Base-by-base conservation (phyloP, 2,329 filamentous ascomycete species). In the Trichophyton benhamiae region DNA sequence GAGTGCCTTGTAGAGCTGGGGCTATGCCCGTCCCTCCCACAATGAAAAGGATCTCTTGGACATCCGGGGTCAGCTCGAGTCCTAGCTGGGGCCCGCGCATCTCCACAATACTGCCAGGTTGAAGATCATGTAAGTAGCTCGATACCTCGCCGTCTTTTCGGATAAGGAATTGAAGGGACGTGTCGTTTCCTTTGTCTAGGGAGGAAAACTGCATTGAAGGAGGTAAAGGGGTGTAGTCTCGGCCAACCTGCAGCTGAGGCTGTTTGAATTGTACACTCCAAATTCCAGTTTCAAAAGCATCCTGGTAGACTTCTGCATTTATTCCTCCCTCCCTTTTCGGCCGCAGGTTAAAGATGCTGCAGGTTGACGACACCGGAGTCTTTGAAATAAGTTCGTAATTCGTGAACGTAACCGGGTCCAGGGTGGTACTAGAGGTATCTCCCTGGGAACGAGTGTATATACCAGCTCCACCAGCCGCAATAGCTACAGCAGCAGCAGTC, bases 201-300 rank as follows among this genome's bases (percentile, higher is more conserved):
- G 36, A 20, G 17, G 9, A 17, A 9, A 38, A 38, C 33, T 49
- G 58, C 1, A 72, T 68, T 13, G 36, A 1, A 0, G 84, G 81
- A 0, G 90, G 92, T 0, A 99, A 78, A 0, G 92, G 91, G 3
- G 94, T 97, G 74, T 99, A 99, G 62, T 90, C 86, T 64, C 94
- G 79, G 49, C 89, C 89, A 67, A 99, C 95, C 75, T 96, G 91
- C 62, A 97, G 76, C 72, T 96, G 86, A 1, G 94, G 94, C 76
- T 97, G 94, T 76, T 95, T 96, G 70, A 96, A 85, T 77, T 96
- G 88, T 38, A 97, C 87, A 65, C 87, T 91, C 87, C 90, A 95
- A 48, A 95, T 80, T 3, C 88, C 87, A 61, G 82, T 79, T 49
- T 74, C 73, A 82, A 84, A 86, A 25, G 78, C 79, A 9, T 75